Conservation (phyloP, 1,284 basidiomycete genomes). For the Bondarzewia mesenterica region DNA sequence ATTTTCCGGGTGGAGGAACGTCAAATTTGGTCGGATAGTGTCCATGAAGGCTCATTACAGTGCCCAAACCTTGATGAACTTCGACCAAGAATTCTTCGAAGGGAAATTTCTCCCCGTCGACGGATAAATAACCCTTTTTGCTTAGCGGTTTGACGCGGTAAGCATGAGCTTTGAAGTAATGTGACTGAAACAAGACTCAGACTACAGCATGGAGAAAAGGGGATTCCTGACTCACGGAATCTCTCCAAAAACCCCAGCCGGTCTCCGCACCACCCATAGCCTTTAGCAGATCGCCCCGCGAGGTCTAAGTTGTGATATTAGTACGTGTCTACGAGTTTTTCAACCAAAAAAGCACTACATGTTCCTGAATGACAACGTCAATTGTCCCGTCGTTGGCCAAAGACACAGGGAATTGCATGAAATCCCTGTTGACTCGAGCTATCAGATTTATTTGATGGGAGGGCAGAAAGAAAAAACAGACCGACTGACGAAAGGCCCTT, state of each 20-base stretch:
- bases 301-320: conserved; percentile 28
- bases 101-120: conserved; percentile 83
- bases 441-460: not conserved
- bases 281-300: conserved; percentile 48
- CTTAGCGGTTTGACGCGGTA: conserved; percentile 66
- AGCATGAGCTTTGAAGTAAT: conserved; percentile 74
- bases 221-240: conserved; percentile 37
- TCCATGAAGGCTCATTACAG: conserved; percentile 64
- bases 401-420: conserved; percentile 85
- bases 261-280: conserved; percentile 61
- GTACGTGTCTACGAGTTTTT: not conserved
- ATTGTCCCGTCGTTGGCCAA: conserved; percentile 74
- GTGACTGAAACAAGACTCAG: conserved; percentile 40
- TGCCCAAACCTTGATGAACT: conserved; percentile 64
- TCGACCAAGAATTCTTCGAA: conserved; percentile 83
- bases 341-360: conserved; percentile 30
- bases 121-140: conserved; percentile 45
- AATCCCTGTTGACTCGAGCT: conserved; percentile 35
- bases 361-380: conserved; percentile 67
- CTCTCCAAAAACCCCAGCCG: conserved; percentile 65
- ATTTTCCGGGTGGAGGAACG: not conserved
- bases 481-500: conserved; percentile 67
- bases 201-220: not conserved
- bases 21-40: conserved; percentile 51
- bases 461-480: conserved; percentile 18